These are phyloP conservation scores for Boletus vinaceobasis DNA, from an alignment of 768 basidiomycete species.

Conservation along the genomic window DNA sequence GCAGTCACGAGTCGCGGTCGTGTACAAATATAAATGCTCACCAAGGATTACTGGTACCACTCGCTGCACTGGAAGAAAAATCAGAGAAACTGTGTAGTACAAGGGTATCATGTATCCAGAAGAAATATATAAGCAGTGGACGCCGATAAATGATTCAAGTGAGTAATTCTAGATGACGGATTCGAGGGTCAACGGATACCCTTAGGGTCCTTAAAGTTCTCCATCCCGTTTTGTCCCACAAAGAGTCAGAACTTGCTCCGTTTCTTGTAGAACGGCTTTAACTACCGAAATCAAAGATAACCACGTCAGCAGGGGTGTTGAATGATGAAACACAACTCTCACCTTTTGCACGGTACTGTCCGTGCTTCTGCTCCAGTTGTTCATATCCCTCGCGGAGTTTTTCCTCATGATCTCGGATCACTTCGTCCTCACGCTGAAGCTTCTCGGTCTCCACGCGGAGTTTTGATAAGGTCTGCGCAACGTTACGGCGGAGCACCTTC, in stretches of 20 bases:
- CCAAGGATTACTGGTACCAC: neutral
- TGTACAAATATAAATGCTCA: neutral
- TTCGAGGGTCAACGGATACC: neutral
- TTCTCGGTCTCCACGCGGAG: slow-evolving; percentile 39
- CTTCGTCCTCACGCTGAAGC: slow-evolving; percentile 39
- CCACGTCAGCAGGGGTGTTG: slow-evolving; percentile 4
- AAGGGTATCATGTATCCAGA: neutral
- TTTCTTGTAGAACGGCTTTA: slow-evolving; percentile 41
- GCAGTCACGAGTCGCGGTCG: neutral
- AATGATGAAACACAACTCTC: slow-evolving; percentile 1
- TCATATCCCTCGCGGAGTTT: slow-evolving; percentile 38
- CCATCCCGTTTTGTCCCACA: slow-evolving; percentile 44
- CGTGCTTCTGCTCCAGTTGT: slow-evolving; percentile 40
- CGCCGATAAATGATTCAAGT: neutral
- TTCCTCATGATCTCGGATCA: slow-evolving; percentile 40
- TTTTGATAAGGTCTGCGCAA: slow-evolving; percentile 39
- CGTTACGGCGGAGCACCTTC: slow-evolving; percentile 52
- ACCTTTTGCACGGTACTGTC: slow-evolving; percentile 42
- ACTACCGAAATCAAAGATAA: slow-evolving; percentile 26
- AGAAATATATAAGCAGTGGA: neutral
- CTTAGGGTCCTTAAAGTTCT: slow-evolving; percentile 10
- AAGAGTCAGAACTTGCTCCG: slow-evolving; percentile 41
- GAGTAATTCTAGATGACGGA: neutral
- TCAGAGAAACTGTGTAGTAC: neutral
- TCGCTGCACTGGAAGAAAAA: neutral